Percentiles rank a stretch among this genome's conserved stretches.
Evolutionary conservation across 192 early-diverging fungal species (phyloP).

Genomic region (Backusella liffmaniae): DNA sequence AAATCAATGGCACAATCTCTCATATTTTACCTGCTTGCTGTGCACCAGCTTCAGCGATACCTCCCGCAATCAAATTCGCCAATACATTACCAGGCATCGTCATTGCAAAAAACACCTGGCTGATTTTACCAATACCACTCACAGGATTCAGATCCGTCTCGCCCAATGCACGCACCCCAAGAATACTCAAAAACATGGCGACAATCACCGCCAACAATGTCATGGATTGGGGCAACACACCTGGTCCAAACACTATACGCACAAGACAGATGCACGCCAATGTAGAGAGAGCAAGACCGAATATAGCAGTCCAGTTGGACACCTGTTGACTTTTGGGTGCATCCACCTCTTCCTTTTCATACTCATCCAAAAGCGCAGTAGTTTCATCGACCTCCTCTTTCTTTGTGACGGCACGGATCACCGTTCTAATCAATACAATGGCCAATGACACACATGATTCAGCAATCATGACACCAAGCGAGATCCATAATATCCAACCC

Average conservation of each 20-base stretch:
- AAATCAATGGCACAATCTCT: neutral
- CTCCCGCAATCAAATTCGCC: slow-evolving; percentile 76
- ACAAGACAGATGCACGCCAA: slow-evolving; percentile 62
- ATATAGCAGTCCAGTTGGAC: slow-evolving; percentile 57
- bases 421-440: slow-evolving; percentile 41
- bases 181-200: slow-evolving; percentile 71
- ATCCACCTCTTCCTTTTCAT: slow-evolving; percentile 29
- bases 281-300: slow-evolving; percentile 63
- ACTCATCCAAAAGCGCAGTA: neutral
- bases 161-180: slow-evolving; percentile 86
- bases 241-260: slow-evolving; percentile 58
- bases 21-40: slow-evolving; percentile 50
- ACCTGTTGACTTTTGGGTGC: slow-evolving; percentile 57
- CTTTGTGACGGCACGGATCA: slow-evolving; percentile 35
- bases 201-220: slow-evolving; percentile 67
- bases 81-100: slow-evolving; percentile 69
- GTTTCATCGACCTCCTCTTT: neutral
- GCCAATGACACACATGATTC: slow-evolving; percentile 65
- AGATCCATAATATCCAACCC: slow-evolving; percentile 82
- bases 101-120: slow-evolving; percentile 80
- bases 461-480: slow-evolving; percentile 76
- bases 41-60: slow-evolving; percentile 74
- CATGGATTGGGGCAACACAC: slow-evolving; percentile 60
- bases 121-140: slow-evolving; percentile 80
- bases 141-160: slow-evolving; percentile 85